Percentiles rank a stretch among this genome's conserved stretches.
These are phyloP conservation scores for Euphrasia arctica DNA, from an alignment of 305 asterid species.

Conservation along the genomic window DNA sequence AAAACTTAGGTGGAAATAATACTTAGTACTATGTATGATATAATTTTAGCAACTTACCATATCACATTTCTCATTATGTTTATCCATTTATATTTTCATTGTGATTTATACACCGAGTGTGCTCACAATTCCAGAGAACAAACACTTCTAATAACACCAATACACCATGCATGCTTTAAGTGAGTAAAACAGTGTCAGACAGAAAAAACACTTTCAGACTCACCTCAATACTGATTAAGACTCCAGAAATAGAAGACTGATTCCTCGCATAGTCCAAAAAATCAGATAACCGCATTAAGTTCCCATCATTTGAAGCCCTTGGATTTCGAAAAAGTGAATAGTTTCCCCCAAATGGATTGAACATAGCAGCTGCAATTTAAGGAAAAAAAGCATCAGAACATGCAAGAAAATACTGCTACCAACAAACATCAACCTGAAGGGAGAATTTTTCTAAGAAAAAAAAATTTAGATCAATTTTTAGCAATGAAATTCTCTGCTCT, in stretches of 20 bases:
- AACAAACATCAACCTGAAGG: constrained; percentile 9
- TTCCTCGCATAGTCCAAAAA: constrained; percentile 61
- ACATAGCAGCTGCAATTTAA: constrained; percentile 54
- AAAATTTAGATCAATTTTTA: no score
- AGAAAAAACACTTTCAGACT: constrained; percentile 26
- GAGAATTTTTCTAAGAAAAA: neutral
- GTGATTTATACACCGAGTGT: neutral
- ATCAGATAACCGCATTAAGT: constrained; percentile 51
- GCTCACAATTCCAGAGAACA: neutral
- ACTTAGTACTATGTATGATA: no score
- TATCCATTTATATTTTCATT: neutral
- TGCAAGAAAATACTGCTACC: constrained; percentile 15
- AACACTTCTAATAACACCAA: neutral
- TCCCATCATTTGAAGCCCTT: constrained; percentile 40
- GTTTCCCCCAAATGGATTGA: constrained; percentile 34
- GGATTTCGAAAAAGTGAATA: constrained; percentile 59
- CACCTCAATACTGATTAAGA: constrained; percentile 77
- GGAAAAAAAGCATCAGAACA: constrained; percentile 20
- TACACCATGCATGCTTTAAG: neutral
- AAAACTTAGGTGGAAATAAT: no score
- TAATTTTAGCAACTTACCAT: neutral
- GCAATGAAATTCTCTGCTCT: neutral
- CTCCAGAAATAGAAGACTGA: constrained; percentile 69
- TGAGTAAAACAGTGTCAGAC: constrained; percentile 3
- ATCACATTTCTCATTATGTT: neutral